These are phyloP conservation scores for Ascobolus immersus DNA, from an alignment of 495 filamentous ascomycete species.

Conservation along the genomic window DNA sequence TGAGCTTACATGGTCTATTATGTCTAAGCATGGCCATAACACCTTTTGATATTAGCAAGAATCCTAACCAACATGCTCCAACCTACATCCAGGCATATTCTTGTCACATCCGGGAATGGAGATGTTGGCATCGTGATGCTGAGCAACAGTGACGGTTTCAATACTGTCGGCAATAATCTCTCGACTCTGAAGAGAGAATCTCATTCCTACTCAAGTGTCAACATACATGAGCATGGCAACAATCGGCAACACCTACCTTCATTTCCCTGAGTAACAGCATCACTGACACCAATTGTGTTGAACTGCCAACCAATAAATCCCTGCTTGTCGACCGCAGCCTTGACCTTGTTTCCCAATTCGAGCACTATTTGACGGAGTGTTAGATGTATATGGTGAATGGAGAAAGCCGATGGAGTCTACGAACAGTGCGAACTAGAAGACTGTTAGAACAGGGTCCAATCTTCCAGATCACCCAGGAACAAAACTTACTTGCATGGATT, in stretches of 20 bases:
- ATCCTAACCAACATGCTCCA: too few relatives aligned
- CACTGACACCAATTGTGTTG: conserved; percentile 80
- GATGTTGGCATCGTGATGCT: conserved; percentile 85
- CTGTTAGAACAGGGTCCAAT: conserved; percentile 2
- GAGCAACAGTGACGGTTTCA: conserved; percentile 71
- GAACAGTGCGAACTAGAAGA: conserved; percentile 14
- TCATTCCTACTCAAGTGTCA: conserved; percentile 44
- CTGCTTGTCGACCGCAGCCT: conserved; percentile 52
- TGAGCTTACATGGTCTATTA: too few relatives aligned
- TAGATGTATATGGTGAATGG: background rate
- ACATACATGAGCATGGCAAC: too few relatives aligned
- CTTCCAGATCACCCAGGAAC: background rate
- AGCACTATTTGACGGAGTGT: conserved; percentile 29
- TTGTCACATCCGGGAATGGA: conserved; percentile 98
- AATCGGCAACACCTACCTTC: conserved; percentile 48
- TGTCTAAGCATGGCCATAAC: conserved; percentile 69
- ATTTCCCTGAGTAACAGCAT: conserved; percentile 89
- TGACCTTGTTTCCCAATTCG: conserved; percentile 73
- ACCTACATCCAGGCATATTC: conserved; percentile 73
- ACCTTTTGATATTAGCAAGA: conserved; percentile 7
- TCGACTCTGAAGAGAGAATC: conserved; percentile 81
- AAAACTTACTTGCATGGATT: conserved; percentile 50
- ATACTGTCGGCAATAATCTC: conserved; percentile 92
- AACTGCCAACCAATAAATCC: conserved; percentile 83
- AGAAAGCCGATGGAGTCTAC: conserved; percentile 6